These are phyloP conservation scores for Monilinia vaccinii-corymbosi DNA, from an alignment of 2,329 filamentous ascomycete genomes.

Conservation along the genomic window DNA sequence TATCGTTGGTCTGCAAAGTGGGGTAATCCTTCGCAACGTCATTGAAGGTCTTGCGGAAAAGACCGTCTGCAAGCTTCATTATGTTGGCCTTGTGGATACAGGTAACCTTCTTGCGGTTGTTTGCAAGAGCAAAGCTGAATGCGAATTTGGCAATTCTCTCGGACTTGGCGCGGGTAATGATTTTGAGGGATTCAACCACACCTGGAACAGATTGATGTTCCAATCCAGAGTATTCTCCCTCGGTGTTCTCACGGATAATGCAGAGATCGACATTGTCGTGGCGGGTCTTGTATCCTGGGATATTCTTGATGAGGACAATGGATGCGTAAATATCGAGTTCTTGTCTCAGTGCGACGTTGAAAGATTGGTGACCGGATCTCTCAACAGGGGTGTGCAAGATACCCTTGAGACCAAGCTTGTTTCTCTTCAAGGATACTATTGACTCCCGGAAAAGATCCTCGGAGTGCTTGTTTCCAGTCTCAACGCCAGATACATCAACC, in stretches of 20 bases:
- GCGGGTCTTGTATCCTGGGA: constrained; percentile 94
- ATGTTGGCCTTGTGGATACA: constrained; percentile 99
- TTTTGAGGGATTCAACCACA: constrained; percentile 98
- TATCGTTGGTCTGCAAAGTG: constrained; percentile 91
- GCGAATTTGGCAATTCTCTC: constrained; percentile 99
- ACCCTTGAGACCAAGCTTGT: constrained; percentile 98
- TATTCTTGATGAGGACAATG: constrained; percentile 98
- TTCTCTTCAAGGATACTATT: constrained; percentile 89
- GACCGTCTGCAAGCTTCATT: constrained; percentile 98
- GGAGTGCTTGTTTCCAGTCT: constrained; percentile 72
- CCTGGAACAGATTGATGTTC: constrained; percentile 96
- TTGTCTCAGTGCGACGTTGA: constrained; percentile 98
- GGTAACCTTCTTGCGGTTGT: constrained; percentile 98
- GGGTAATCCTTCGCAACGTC: constrained; percentile 89
- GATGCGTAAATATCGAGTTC: constrained; percentile 99
- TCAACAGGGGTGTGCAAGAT: constrained; percentile 97
- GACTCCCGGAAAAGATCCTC: constrained; percentile 95
- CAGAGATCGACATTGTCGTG: constrained; percentile 96
- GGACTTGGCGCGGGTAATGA: constrained; percentile 97
- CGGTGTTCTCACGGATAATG: constrained; percentile 99
- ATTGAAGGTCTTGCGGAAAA: constrained; percentile 98
- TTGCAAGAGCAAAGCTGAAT: constrained; percentile 94
- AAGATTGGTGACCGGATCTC: constrained; percentile 94
- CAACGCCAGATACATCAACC: constrained; percentile 87
- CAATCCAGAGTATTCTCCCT: constrained; percentile 97